Conservation (phyloP, 1,284 basidiomycete species). For the Pseudozyma sp. region DNA sequence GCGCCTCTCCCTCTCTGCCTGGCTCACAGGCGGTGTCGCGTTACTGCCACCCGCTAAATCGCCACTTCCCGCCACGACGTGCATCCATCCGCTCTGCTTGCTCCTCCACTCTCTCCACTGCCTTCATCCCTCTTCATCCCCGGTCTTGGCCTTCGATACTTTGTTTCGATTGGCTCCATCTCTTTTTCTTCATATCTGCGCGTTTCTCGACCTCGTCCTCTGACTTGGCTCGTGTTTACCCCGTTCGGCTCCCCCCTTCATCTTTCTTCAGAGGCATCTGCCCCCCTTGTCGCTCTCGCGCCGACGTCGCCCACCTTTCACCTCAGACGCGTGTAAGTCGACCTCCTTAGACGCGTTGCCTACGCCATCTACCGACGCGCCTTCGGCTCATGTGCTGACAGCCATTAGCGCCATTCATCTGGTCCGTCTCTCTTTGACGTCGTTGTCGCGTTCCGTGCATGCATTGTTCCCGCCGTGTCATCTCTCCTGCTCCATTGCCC, state of each 20-base stretch:
- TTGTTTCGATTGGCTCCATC: conserved; percentile 3
- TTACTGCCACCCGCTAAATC: neutral
- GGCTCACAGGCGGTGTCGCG: neutral
- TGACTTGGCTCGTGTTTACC: conserved; percentile 19
- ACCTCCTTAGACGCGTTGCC: conserved; percentile 22
- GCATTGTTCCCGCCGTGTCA: neutral
- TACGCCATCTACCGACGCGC: conserved; percentile 19
- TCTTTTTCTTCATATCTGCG: conserved; percentile 12
- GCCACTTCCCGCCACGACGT: conserved; percentile 11
- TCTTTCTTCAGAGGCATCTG: neutral
- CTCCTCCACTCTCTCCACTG: conserved; percentile 22
- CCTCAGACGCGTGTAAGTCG: conserved; percentile 48
- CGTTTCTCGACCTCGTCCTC: conserved; percentile 13
- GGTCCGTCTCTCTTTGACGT: conserved; percentile 6
- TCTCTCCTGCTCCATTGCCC: neutral
- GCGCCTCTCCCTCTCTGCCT: neutral
- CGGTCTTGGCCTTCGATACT: conserved; percentile 2
- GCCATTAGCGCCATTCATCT: conserved; percentile 16
- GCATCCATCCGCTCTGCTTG: conserved; percentile 26
- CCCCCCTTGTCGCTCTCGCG: conserved; percentile 22
- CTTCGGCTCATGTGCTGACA: conserved; percentile 34
- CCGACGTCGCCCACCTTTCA: conserved; percentile 34
- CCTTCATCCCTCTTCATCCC: neutral
- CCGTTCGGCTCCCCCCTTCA: neutral
- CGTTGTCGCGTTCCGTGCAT: neutral